A percentile compares a stretch with the other conserved stretches of the same genome.
Evolutionary conservation across 176 grass and related monocot species (phyloP).

Genomic region (Oryza brachyantha): DNA sequence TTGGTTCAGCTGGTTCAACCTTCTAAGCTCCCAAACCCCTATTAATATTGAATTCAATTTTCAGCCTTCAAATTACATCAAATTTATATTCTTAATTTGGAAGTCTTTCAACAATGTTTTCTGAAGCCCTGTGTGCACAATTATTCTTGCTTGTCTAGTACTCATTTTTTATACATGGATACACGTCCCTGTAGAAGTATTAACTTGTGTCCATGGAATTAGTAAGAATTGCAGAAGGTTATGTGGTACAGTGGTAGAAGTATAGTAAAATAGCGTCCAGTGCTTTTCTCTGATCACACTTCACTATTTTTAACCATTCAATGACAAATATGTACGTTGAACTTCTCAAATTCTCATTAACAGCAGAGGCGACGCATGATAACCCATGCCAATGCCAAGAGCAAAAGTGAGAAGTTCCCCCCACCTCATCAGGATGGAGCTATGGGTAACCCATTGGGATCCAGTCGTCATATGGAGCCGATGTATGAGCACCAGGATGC

Average conservation of each 20-base stretch:
- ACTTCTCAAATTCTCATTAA: not conserved
- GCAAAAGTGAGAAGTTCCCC: conserved; percentile 60
- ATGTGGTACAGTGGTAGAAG: too few relatives aligned
- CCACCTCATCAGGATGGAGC: conserved; percentile 53
- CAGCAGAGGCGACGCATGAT: conserved; percentile 41
- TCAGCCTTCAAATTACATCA: too few relatives aligned
- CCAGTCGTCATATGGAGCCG: conserved; percentile 35
- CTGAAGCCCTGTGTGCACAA: not conserved
- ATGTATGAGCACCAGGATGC: conserved; percentile 41
- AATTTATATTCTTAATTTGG: too few relatives aligned
- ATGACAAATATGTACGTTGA: not conserved
- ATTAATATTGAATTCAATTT: too few relatives aligned
- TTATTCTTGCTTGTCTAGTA: not conserved
- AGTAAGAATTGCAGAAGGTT: not conserved
- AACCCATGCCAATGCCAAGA: conserved; percentile 43
- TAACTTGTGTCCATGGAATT: not conserved
- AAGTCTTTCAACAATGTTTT: not conserved
- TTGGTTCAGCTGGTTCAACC: not conserved
- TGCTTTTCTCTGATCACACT: not conserved
- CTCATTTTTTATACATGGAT: not conserved
- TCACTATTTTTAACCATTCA: not conserved
- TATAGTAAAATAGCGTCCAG: conserved; percentile 10
- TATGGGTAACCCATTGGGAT: conserved; percentile 47
- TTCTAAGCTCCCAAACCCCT: too few relatives aligned
- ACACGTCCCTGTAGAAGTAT: not conserved